Percentiles rank a stretch among this genome's conserved stretches.
Evolutionary conservation across 2,329 filamentous ascomycete genomes (phyloP).

Genomic region (Exophiala mesophila): DNA sequence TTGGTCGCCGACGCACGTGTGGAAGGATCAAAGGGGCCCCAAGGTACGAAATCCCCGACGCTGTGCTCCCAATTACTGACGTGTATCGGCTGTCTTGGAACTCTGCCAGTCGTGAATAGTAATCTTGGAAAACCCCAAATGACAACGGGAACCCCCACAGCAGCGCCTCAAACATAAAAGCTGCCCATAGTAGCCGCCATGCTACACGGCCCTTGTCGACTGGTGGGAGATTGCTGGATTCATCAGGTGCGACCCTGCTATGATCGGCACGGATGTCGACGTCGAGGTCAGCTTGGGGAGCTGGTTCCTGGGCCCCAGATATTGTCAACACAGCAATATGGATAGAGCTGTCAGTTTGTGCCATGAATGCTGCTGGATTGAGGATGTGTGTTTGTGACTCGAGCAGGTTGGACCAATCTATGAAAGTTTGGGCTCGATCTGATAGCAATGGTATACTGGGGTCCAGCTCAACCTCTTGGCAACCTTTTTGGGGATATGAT

Average conservation of each 20-base stretch:
- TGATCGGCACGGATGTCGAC: no score
- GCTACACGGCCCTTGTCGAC: slow-evolving; percentile 20
- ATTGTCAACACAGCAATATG: no score
- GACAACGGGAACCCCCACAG: slow-evolving; percentile 28
- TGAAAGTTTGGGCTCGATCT: no score
- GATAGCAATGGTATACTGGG: no score
- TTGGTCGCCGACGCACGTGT: slow-evolving; percentile 32
- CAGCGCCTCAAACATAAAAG: slow-evolving; percentile 24
- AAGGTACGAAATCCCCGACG: slow-evolving; percentile 24
- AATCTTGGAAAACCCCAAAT: slow-evolving; percentile 34
- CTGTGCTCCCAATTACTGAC: slow-evolving; percentile 33
- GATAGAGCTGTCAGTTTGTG: no score
- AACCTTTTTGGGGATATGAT: no score
- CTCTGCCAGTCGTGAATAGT: slow-evolving; percentile 29
- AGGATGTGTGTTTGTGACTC: no score
- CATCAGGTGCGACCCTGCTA: not conserved
- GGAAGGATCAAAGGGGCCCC: slow-evolving; percentile 29
- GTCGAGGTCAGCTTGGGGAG: no score
- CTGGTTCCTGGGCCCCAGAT: no score
- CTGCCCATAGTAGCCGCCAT: slow-evolving; percentile 20
- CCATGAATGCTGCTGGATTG: no score
- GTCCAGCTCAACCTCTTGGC: no score
- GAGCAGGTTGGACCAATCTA: no score
- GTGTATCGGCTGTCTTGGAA: slow-evolving; percentile 28
- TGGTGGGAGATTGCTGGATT: slow-evolving; percentile 6